Evolutionary conservation across 768 basidiomycete genomes (phyloP).

Genomic region (Mycena kentingensis): DNA sequence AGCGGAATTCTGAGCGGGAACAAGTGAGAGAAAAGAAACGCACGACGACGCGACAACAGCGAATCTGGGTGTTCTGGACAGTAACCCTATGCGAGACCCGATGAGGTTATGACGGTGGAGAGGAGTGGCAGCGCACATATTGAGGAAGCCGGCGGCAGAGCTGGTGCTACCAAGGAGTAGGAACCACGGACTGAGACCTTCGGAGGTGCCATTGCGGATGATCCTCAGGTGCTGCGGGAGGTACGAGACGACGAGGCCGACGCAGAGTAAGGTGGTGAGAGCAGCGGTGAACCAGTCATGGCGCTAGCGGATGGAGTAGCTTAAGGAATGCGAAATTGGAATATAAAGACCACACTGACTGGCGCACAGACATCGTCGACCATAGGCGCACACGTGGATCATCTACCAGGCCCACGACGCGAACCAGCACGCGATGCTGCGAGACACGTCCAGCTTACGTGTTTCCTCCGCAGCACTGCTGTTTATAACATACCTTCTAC

Average conservation of each 20-base stretch:
- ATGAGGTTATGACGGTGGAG: slow-evolving; percentile 9
- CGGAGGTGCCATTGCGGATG: slow-evolving; percentile 72
- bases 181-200: slow-evolving; percentile 92
- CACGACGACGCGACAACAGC: slow-evolving; percentile 79
- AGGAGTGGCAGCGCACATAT: slow-evolving; percentile 57
- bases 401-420: too few species aligned
- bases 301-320: slow-evolving; percentile 41
- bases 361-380: slow-evolving; percentile 13
- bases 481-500: too few species aligned
- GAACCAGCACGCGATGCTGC: too few species aligned
- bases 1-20: slow-evolving; percentile 5
- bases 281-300: slow-evolving; percentile 74
- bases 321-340: neutral
- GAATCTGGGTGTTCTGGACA: slow-evolving; percentile 80
- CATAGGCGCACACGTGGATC: too few species aligned
- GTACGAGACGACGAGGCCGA: slow-evolving; percentile 82
- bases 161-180: slow-evolving; percentile 87
- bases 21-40: slow-evolving; percentile 30
- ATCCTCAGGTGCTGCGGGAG: slow-evolving; percentile 87
- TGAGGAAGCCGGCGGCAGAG: slow-evolving; percentile 79
- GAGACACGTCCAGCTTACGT: too few species aligned
- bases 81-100: slow-evolving; percentile 58
- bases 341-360: slow-evolving; percentile 1
- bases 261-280: slow-evolving; percentile 63
- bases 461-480: too few species aligned